Evolutionary conservation across 148 eudicot species (phyloP).

Genomic region (Amaranthus palmeri): DNA sequence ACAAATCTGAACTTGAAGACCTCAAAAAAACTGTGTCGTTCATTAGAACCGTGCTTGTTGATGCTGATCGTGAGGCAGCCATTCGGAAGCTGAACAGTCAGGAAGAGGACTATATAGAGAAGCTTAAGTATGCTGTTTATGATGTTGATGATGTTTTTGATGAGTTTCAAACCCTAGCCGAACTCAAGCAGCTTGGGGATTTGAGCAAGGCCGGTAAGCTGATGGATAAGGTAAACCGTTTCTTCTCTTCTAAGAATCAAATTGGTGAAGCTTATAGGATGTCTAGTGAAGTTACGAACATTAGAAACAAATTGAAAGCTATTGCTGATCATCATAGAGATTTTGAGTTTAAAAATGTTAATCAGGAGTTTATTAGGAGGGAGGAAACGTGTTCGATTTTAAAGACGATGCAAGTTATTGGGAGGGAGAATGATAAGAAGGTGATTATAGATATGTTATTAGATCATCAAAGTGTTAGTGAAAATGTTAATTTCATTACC

Average conservation of each 20-base stretch:
- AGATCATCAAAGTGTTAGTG: background rate
- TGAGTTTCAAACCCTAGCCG: slow-evolving; percentile 1
- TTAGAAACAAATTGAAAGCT: background rate
- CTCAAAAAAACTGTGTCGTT: slow-evolving; percentile 1
- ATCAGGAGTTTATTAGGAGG: background rate
- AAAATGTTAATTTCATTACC: slow-evolving; percentile 4
- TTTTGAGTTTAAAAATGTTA: background rate
- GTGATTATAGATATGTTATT: background rate
- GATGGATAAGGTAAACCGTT: background rate
- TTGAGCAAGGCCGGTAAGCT: too few relatives aligned
- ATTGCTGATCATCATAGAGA: background rate
- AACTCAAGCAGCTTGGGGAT: background rate
- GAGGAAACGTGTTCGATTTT: slow-evolving; percentile 7
- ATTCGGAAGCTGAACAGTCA: background rate
- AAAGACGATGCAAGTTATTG: background rate
- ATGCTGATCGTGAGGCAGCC: slow-evolving; percentile 7
- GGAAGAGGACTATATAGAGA: slow-evolving; percentile 5
- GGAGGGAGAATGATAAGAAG: slow-evolving; percentile 17
- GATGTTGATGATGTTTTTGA: slow-evolving; percentile 23
- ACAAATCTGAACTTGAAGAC: slow-evolving; percentile 4
- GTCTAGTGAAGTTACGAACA: background rate
- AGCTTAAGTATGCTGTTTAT: slow-evolving; percentile 16
- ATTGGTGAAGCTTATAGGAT: background rate
- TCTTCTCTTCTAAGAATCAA: background rate
- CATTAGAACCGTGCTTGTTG: background rate